phyloP scores from a whole-genome alignment of 2,329 filamentous ascomycete genomes.

The Microascus cirrosus region DNA sequence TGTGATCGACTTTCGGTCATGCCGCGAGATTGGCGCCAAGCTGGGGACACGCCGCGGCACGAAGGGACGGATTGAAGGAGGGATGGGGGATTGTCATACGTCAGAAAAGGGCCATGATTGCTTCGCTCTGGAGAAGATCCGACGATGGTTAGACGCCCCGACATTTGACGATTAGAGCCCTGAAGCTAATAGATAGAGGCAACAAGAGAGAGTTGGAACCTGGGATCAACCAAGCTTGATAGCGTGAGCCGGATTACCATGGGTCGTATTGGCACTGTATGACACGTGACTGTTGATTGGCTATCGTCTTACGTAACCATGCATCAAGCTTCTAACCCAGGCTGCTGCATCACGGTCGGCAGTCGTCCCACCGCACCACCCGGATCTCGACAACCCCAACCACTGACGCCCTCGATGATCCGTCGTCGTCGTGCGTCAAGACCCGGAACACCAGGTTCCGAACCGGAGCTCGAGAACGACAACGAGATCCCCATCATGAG shows the following conservation, averaged over 20 bases:
- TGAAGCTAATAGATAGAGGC: neutral
- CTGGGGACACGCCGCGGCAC: neutral
- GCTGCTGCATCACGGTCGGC: neutral
- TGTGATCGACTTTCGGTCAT: conserved; percentile 22
- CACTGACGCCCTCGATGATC: conserved; percentile 3
- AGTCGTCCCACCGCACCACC: neutral
- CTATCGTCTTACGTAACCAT: neutral
- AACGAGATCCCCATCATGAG: neutral
- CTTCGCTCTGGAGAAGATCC: neutral
- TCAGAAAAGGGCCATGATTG: neutral
- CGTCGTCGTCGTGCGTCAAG: conserved; percentile 5
- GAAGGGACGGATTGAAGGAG: neutral
- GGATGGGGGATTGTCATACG: neutral
- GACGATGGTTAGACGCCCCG: neutral
- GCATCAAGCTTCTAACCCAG: neutral
- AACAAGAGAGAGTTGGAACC: neutral
- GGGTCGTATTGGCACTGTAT: neutral
- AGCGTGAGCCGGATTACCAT: neutral
- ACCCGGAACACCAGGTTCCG: conserved; percentile 2
- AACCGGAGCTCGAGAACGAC: neutral
- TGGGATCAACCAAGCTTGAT: no score
- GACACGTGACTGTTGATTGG: neutral
- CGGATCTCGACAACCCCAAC: neutral
- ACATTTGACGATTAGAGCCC: neutral
- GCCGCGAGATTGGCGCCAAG: neutral